A percentile compares a stretch with the other conserved stretches of the same genome.
Conservation (phyloP, 768 basidiomycete species). For the Favolaschia claudopus region DNA sequence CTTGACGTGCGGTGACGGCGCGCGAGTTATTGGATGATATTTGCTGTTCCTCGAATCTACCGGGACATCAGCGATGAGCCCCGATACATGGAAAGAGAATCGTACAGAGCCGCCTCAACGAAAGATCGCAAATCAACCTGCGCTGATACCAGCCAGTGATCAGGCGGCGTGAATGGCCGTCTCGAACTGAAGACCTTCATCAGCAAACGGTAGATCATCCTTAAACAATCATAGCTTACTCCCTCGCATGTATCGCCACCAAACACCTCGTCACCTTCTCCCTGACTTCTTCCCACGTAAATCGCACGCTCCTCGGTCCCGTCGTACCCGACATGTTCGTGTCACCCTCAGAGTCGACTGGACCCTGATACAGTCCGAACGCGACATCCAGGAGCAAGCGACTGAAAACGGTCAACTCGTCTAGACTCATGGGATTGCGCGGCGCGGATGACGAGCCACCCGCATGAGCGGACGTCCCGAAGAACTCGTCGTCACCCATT, state of each 20-base stretch:
- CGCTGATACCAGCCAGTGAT: slow-evolving; percentile 81
- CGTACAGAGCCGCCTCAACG: slow-evolving; percentile 86
- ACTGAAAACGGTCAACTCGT: slow-evolving; percentile 81
- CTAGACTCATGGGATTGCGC: slow-evolving; percentile 82
- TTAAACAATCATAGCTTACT: slow-evolving; percentile 63
- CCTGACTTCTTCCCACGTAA: slow-evolving; percentile 74
- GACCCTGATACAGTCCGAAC: slow-evolving; percentile 69
- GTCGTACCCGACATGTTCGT: slow-evolving; percentile 31
- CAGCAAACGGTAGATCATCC: slow-evolving; percentile 1
- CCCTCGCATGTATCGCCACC: slow-evolving; percentile 84
- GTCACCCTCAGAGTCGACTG: slow-evolving; percentile 44
- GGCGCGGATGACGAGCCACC: slow-evolving; percentile 35
- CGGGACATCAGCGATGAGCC: neutral
- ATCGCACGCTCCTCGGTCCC: slow-evolving; percentile 46
- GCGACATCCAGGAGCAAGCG: slow-evolving; percentile 85
- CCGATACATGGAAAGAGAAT: neutral
- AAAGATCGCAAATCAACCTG: slow-evolving; percentile 64
- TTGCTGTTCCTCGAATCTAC: slow-evolving; percentile 72
- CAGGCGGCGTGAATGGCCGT: slow-evolving; percentile 79
- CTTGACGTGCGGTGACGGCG: slow-evolving; percentile 67
- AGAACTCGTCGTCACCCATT: slow-evolving; percentile 98
- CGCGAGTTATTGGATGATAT: slow-evolving; percentile 38
- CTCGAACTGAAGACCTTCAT: slow-evolving; percentile 66
- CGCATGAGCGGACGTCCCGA: slow-evolving; percentile 49
- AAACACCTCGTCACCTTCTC: slow-evolving; percentile 82